Percentiles rank a stretch among this genome's conserved stretches.
These are phyloP conservation scores for Pelagophyceae sp. DNA, from an alignment of 352 stramenopile genomes.

Conservation along the genomic window DNA sequence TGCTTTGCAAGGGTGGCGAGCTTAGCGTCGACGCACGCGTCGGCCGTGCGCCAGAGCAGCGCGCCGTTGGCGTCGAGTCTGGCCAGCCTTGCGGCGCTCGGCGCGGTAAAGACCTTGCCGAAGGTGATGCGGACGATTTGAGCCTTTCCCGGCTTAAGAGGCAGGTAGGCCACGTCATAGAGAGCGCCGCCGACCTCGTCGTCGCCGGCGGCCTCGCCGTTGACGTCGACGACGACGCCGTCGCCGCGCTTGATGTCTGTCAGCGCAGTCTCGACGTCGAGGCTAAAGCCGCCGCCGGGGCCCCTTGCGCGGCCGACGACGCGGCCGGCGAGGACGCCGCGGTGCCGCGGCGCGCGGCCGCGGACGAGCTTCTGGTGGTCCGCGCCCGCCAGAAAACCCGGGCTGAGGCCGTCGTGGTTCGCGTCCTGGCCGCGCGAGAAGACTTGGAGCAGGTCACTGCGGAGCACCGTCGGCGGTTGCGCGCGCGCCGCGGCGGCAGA, in stretches of 20 bases:
- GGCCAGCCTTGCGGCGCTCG: background rate
- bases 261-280: constrained; percentile 12
- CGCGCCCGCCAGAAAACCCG: constrained; percentile 49
- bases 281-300: constrained; percentile 24
- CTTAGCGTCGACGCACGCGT: constrained; percentile 41
- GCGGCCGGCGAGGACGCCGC: constrained; percentile 44
- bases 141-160: too few relatives aligned
- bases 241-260: constrained; percentile 41
- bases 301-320: constrained; percentile 31
- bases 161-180: constrained; percentile 36
- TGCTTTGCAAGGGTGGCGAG: constrained; percentile 34
- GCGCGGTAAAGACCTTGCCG: background rate
- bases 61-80: constrained; percentile 32
- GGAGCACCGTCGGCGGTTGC: constrained; percentile 34
- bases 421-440: constrained; percentile 51
- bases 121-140: background rate
- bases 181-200: constrained; percentile 50
- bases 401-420: constrained; percentile 40
- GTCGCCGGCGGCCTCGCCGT: constrained; percentile 46
- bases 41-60: constrained; percentile 48
- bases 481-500: background rate
- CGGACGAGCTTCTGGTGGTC: constrained; percentile 47
- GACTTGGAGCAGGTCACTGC: constrained; percentile 43
- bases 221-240: constrained; percentile 51
- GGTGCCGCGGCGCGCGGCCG: constrained; percentile 45